Conservation (phyloP, 495 filamentous ascomycete genomes). For the Aspergillus steynii region DNA sequence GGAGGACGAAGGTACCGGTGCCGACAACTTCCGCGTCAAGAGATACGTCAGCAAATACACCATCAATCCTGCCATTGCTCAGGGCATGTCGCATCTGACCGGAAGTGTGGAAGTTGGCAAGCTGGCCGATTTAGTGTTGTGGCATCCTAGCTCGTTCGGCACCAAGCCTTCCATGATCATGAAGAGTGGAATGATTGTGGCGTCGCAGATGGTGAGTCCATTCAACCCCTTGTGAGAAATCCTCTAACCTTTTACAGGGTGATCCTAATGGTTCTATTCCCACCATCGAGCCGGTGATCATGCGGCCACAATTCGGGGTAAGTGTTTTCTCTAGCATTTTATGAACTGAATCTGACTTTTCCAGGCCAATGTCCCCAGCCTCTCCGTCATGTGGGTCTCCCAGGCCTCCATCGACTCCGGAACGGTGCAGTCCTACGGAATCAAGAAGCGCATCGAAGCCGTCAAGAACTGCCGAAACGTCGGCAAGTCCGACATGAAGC, state of each 20-base stretch:
- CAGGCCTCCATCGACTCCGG: constrained; percentile 66
- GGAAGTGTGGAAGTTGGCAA: constrained; percentile 90
- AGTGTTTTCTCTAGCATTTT: constrained; percentile 21
- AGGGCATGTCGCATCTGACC: constrained; percentile 89
- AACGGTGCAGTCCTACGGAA: constrained; percentile 64
- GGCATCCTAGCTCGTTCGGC: constrained; percentile 84
- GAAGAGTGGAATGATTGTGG: constrained; percentile 88
- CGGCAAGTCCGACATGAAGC: constrained; percentile 92
- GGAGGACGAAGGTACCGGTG: constrained; percentile 78
- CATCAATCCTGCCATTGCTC: constrained; percentile 91
- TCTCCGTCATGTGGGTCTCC: constrained; percentile 83
- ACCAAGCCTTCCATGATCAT: constrained; percentile 81
- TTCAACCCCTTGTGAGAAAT: constrained; percentile 2
- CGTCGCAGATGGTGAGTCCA: constrained; percentile 74
- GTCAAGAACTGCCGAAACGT: constrained; percentile 79
- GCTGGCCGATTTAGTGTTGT: constrained; percentile 87
- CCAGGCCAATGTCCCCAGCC: constrained; percentile 62
- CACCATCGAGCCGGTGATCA: constrained; percentile 82
- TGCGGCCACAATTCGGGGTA: constrained; percentile 84
- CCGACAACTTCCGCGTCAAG: constrained; percentile 93
- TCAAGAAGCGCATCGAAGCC: constrained; percentile 79
- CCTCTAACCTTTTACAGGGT: constrained; percentile 51
- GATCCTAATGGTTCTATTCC: constrained; percentile 94
- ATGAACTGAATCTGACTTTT: background rate
- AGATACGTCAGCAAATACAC: constrained; percentile 96